Percentiles rank a stretch among this genome's conserved stretches.
Conservation (phyloP, 1,139 yeast genomes). For the Lodderomyces margitis region DNA sequence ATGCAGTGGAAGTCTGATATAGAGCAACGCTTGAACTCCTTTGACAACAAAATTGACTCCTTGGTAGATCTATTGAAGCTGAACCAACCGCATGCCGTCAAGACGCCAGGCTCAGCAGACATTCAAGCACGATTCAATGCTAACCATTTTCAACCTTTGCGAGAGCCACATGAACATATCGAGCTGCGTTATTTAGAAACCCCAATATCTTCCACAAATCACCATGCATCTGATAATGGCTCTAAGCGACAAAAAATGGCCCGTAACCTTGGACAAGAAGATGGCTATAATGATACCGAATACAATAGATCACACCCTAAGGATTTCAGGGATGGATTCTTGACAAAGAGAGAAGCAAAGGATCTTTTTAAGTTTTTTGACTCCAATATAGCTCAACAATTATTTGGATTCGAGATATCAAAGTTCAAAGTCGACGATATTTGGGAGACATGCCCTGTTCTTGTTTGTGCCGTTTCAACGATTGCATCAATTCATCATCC, state of each 20-base stretch:
- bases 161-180: background rate
- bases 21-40: slow-evolving; percentile 43
- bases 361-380: slow-evolving; percentile 54
- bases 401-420: slow-evolving; percentile 64
- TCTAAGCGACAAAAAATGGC: slow-evolving; percentile 7
- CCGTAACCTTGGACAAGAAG: background rate
- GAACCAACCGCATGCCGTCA: background rate
- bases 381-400: slow-evolving; percentile 57
- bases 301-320: slow-evolving; percentile 15
- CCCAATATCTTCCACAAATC: too few relatives aligned
- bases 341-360: slow-evolving; percentile 45
- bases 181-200: background rate
- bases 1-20: slow-evolving; percentile 42
- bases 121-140: background rate
- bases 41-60: slow-evolving; percentile 48
- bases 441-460: slow-evolving; percentile 58
- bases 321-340: slow-evolving; percentile 37
- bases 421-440: slow-evolving; percentile 47
- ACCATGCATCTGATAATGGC: background rate
- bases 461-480: slow-evolving; percentile 61
- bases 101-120: background rate
- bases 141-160: background rate
- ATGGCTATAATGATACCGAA: background rate
- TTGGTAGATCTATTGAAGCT: slow-evolving; percentile 33
- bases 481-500: slow-evolving; percentile 67